Conservation (phyloP, 192 early-diverging fungal genomes). For the Coemansia sp. region DNA sequence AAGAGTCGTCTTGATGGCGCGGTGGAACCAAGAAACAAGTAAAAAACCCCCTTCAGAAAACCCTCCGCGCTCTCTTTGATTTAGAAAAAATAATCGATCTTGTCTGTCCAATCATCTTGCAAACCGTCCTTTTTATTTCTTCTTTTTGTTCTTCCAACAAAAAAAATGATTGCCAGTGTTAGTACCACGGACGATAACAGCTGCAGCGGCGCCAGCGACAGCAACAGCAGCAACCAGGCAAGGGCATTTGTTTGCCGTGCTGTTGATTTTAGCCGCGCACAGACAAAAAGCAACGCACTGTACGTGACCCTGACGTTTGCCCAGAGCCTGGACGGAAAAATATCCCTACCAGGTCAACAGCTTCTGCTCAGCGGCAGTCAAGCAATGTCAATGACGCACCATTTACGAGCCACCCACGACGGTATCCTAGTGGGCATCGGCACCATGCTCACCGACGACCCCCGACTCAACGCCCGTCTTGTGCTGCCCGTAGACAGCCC, state of each 20-base stretch:
- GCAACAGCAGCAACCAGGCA: conserved; percentile 5
- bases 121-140: not conserved
- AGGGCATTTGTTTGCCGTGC: conserved; percentile 10
- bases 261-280: not conserved
- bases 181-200: no score
- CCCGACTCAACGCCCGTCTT: conserved; percentile 60
- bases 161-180: no score
- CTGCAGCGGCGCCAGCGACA: not conserved
- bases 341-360: conserved; percentile 59
- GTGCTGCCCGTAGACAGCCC: conserved; percentile 8
- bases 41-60: no score
- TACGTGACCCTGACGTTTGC: conserved; percentile 86
- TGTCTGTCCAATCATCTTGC: no score
- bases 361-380: conserved; percentile 72
- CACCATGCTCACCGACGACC: conserved; percentile 81
- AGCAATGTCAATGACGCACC: conserved; percentile 82
- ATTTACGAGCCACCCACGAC: conserved; percentile 70
- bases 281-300: conserved; percentile 26
- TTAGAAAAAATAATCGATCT: no score
- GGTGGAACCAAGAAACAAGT: no score
- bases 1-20: no score
- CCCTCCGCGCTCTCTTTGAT: no score
- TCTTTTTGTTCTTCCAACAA: no score
- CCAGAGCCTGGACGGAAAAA: conserved; percentile 86
- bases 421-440: conserved; percentile 86